These are phyloP conservation scores for Blastomyces silverae DNA, from an alignment of 2,329 filamentous ascomycete genomes.

Conservation along the genomic window DNA sequence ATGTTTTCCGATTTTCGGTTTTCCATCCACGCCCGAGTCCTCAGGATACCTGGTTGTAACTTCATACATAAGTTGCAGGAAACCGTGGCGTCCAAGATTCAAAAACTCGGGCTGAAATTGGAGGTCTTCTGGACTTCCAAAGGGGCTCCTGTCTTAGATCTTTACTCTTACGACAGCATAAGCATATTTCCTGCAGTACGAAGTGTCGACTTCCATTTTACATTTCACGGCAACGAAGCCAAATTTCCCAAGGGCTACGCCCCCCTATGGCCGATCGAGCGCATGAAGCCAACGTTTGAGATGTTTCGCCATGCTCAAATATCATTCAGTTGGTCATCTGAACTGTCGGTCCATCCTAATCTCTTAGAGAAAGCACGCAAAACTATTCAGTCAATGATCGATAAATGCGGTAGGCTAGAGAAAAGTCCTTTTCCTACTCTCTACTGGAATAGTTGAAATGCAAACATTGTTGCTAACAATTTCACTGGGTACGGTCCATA, in stretches of 20 bases:
- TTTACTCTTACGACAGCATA: background rate
- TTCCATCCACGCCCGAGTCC: constrained; percentile 1
- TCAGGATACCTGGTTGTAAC: background rate
- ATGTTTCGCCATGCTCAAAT: background rate
- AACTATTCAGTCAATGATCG: background rate
- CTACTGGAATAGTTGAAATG: background rate
- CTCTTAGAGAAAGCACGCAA: background rate
- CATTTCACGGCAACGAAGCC: background rate
- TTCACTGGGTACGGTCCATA: background rate
- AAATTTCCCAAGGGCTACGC: background rate
- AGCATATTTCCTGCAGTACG: constrained; percentile 2
- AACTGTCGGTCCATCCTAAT: background rate
- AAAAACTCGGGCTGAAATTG: background rate
- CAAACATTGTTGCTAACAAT: background rate
- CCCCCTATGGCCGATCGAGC: background rate
- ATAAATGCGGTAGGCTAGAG: background rate
- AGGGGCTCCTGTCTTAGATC: background rate
- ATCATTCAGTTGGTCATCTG: constrained; percentile 4
- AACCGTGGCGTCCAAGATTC: background rate
- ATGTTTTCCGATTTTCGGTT: constrained; percentile 6
- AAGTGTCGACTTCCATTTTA: constrained; percentile 5
- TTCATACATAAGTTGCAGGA: background rate
- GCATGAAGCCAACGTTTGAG: background rate
- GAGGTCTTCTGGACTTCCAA: background rate
- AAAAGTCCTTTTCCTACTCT: background rate